phyloP scores from a whole-genome alignment of 2,329 filamentous ascomycete species.

The Colletotrichum cereale region DNA sequence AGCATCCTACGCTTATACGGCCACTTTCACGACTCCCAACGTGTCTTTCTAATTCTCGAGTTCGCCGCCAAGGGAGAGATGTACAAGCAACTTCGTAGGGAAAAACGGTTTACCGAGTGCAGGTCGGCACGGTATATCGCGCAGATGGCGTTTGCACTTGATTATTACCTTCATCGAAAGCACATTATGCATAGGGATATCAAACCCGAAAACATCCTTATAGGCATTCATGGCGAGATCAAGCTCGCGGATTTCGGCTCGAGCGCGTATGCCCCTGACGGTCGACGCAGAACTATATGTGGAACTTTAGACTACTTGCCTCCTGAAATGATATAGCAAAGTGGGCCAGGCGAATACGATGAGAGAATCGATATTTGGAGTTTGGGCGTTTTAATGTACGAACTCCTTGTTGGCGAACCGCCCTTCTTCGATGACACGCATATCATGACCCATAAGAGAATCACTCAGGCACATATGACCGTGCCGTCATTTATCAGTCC shows the following conservation, averaged over 20 bases:
- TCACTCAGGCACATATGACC: no score
- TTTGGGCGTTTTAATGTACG: slow-evolving; percentile 91
- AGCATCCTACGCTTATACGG: slow-evolving; percentile 87
- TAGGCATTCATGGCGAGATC: slow-evolving; percentile 96
- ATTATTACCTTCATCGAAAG: slow-evolving; percentile 89
- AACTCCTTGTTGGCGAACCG: slow-evolving; percentile 82
- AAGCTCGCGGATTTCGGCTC: slow-evolving; percentile 98
- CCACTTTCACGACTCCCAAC: slow-evolving; percentile 89
- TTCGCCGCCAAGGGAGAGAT: slow-evolving; percentile 89
- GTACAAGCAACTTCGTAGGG: slow-evolving; percentile 86
- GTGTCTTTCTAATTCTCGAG: slow-evolving; percentile 87
- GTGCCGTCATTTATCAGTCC: no score
- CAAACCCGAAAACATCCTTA: slow-evolving; percentile 95
- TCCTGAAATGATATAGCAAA: slow-evolving; percentile 86
- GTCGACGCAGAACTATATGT: slow-evolving; percentile 92
- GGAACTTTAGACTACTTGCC: slow-evolving; percentile 96
- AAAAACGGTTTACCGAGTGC: slow-evolving; percentile 84
- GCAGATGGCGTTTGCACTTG: slow-evolving; percentile 87
- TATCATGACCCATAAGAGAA: no score
- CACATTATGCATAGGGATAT: slow-evolving; percentile 70
- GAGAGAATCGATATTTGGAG: slow-evolving; percentile 98
- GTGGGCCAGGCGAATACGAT: slow-evolving; percentile 87
- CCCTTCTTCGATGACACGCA: no score
- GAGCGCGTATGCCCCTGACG: slow-evolving; percentile 95
- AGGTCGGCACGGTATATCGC: slow-evolving; percentile 88